These are phyloP conservation scores for Saturnispora serradocipensis DNA, from an alignment of 805 yeast genomes.

Conservation along the genomic window DNA sequence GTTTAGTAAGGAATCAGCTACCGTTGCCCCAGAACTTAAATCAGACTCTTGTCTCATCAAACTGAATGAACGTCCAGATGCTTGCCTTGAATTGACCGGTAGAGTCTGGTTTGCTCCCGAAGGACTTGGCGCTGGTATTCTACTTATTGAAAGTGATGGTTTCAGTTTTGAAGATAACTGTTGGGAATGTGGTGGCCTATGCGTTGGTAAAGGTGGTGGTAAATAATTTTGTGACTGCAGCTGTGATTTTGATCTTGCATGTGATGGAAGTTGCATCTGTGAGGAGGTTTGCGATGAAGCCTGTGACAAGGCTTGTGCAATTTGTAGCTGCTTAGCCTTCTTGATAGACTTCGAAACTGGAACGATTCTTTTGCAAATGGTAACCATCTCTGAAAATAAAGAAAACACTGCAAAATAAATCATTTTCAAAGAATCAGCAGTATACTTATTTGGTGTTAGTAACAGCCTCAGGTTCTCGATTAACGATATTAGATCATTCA, in stretches of 20 bases:
- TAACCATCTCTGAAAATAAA: constrained; percentile 21
- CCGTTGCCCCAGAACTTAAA: constrained; percentile 9
- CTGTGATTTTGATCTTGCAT: not conserved
- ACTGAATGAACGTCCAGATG: constrained; percentile 15
- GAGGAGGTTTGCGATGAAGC: not conserved
- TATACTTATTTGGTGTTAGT: constrained; percentile 1
- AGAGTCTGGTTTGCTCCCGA: constrained; percentile 2
- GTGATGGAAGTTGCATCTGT: not conserved
- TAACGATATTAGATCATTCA: constrained; percentile 17
- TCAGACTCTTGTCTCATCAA: constrained; percentile 25
- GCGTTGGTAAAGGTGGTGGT: constrained; percentile 8
- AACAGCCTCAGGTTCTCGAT: constrained; percentile 15
- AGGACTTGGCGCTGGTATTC: constrained; percentile 12
- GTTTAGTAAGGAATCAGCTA: constrained; percentile 13
- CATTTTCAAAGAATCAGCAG: constrained; percentile 18
- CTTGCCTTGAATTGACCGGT: constrained; percentile 13
- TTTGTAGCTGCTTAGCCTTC: not conserved
- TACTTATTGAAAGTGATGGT: constrained; percentile 1
- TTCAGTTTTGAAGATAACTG: constrained; percentile 3
- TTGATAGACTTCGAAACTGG: constrained; percentile 12
- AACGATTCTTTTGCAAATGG: constrained; percentile 19
- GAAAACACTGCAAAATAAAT: constrained; percentile 23
- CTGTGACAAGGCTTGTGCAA: not conserved
- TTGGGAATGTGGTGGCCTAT: constrained; percentile 6
- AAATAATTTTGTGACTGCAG: constrained; percentile 4